Percentiles rank a stretch among this genome's conserved stretches.
phyloP scores from a whole-genome alignment of 2,329 filamentous ascomycete genomes.

The Apiospora aurea region DNA sequence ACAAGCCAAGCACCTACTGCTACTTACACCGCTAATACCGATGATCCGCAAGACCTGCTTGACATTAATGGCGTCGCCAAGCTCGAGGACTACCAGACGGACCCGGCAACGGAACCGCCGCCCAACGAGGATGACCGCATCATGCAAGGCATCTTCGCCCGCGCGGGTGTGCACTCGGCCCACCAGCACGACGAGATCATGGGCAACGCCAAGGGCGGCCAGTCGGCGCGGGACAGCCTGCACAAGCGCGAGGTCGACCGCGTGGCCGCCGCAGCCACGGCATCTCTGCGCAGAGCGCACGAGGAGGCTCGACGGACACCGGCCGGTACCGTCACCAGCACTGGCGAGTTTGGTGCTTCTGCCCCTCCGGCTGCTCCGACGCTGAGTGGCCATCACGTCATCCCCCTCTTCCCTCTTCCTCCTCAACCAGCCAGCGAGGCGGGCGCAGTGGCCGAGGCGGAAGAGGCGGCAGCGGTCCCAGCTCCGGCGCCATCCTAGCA shows the following conservation, averaged over 20 bases:
- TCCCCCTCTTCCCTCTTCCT: neutral
- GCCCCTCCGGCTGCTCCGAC: neutral
- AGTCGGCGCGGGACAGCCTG: constrained; percentile 78
- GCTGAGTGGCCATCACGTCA: constrained; percentile 57
- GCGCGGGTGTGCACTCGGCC: constrained; percentile 86
- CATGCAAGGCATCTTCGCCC: constrained; percentile 88
- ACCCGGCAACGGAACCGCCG: constrained; percentile 56
- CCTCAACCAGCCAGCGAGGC: constrained; percentile 70
- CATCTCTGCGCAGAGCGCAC: constrained; percentile 75
- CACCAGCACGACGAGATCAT: constrained; percentile 94
- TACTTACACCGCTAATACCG: constrained; percentile 16
- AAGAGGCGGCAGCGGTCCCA: constrained; percentile 56
- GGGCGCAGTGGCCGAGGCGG: constrained; percentile 57
- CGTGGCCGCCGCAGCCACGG: constrained; percentile 79
- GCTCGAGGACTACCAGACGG: constrained; percentile 45
- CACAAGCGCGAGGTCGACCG: constrained; percentile 83
- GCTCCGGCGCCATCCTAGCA: constrained; percentile 62
- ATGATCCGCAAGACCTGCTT: constrained; percentile 40
- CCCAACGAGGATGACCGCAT: constrained; percentile 74
- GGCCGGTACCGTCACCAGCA: constrained; percentile 92
- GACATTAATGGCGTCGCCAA: constrained; percentile 43
- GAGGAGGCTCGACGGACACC: constrained; percentile 76
- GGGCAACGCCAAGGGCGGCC: constrained; percentile 69
- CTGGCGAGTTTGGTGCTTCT: constrained; percentile 63
- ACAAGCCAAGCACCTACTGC: constrained; percentile 26